Evolutionary conservation across 768 basidiomycete genomes (phyloP).

Genomic region (Mycena haematopus): DNA sequence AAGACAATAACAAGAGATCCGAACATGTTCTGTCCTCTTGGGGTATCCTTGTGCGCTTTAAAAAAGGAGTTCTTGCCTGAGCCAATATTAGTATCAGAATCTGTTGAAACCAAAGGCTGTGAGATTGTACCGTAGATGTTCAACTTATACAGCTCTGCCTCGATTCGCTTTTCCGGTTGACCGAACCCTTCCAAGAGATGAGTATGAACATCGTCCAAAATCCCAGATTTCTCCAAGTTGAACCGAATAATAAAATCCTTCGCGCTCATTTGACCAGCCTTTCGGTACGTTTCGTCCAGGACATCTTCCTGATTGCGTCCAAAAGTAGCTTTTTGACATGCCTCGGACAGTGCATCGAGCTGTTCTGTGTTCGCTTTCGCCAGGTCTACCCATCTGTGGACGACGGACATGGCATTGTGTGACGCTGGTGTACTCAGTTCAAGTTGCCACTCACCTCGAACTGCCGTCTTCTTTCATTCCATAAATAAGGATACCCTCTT

Average conservation of each 20-base stretch:
- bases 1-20: conserved; percentile 52
- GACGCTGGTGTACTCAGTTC: too few relatives aligned
- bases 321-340: conserved; percentile 42
- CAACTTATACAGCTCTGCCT: conserved; percentile 45
- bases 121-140: conserved; percentile 45
- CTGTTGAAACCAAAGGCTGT: too few relatives aligned
- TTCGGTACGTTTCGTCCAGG: conserved; percentile 44
- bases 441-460: background rate
- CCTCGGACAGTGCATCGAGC: conserved; percentile 33
- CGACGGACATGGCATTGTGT: too few relatives aligned
- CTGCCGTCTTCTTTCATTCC: conserved; percentile 11
- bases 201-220: conserved; percentile 32
- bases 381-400: conserved; percentile 17
- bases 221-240: conserved; percentile 32
- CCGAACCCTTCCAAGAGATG: conserved; percentile 29
- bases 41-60: conserved; percentile 50
- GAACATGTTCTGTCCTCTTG: conserved; percentile 44
- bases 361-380: conserved; percentile 3
- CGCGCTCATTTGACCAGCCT: conserved; percentile 41
- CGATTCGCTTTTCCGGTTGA: conserved; percentile 25
- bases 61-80: conserved; percentile 44
- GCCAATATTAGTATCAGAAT: background rate
- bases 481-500: background rate
- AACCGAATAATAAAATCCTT: conserved; percentile 37
- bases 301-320: conserved; percentile 39